Base-by-base conservation (phyloP, 345 rosid species). In the Capsella bursapastoris region DNA sequence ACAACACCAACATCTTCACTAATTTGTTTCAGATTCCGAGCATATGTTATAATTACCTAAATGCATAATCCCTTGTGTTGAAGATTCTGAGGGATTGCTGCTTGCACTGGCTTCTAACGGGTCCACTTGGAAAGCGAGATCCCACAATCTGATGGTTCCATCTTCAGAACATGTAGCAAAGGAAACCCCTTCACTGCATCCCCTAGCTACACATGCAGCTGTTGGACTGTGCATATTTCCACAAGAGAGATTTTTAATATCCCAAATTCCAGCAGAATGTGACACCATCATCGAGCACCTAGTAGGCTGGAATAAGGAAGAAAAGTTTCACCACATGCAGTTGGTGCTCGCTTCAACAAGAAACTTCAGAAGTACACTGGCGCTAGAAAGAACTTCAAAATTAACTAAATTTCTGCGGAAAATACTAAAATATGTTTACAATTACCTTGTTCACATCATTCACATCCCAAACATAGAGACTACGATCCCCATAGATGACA, bases 131-230 rank as follows among this genome's bases (percentile, higher is more conserved):
- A 83, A 66, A 70, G 78, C 83, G 71, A 92, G 87, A 81, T 89
- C 97, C 96, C 97, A 89, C 74, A 92, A 75, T 80, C 96, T 84
- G 52, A 89, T 85, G 62, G 89, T 85, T 41, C 96, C 96, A 80
- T 91, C 97, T 70, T 90, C 85, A 43, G 96, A 89, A 82, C 96
- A 92, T 66, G 93, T 92, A 35, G 96, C 86, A 78, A 92, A 92
- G 35, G 96, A 88, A 75, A 88, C 82, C 68, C 92, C 93, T 74
- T 90, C 92, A 56, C 84, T 71, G 83, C 96, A 92, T 47, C 97
- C 97, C 74, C 89, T 89, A 62, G 90, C 89, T 57, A 78, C 83
- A 79, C 97, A 92, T 52, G 85, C 89, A 76, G 81, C 72, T 68
- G 87, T 79, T 66, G 93, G 85, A 82, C 86, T 83, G 25, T 89